Evolutionary conservation across 805 yeast species (phyloP), one percentile per base, ranked within the genome.

Genomic region (Saccharomycopsis babjevae): DNA sequence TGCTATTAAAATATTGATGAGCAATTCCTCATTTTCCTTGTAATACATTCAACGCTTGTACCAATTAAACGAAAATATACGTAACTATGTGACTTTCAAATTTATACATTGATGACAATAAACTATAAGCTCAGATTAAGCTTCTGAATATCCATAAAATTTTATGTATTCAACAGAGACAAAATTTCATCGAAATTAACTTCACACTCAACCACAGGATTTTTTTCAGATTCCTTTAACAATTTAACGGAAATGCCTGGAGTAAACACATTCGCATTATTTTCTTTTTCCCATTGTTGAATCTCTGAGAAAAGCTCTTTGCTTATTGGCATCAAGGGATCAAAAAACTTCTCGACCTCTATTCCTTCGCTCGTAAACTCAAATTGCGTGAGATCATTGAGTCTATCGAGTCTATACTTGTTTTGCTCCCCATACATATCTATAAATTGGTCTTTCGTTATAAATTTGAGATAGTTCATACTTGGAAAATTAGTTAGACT

Each of bases 401-500:
- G 13, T 54, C 61, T 60, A 7, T 40, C 40, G 39, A 39, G 61
- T 20, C 65, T 43, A 22, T 58, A 54, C 32, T 38, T 7, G 13
- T 59, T 39, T 10, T 42, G 50, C 1, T 63, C 61, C 16, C 87
- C 88, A 68, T 82, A 86, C 46, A 80, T 70, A 0, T 69, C 69
- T 0, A 70, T 64, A 67, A 88, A 89, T 59, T 82, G 81, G 0
- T 76, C 76, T 56, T 74, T 68, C 0, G 79, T 70, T 10, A 90
- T 65, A 67, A 84, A 88, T 22, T 76, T 70, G 0, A 71, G 65
- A 76, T 86, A 89, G 7, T 78, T 73, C n/a, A 89, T 68, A 0
- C 74, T 73, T 0, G 96, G 93, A 63, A 81, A 88, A 30, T 74
- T 78, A 30, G 82, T 79, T 22, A 74, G 72, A 25, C 80, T 87